A percentile compares a stretch with the other conserved stretches of the same genome.
Evolutionary conservation across 371 early-diverging fungal species (phyloP).

Genomic region (Chytridiales sp.): DNA sequence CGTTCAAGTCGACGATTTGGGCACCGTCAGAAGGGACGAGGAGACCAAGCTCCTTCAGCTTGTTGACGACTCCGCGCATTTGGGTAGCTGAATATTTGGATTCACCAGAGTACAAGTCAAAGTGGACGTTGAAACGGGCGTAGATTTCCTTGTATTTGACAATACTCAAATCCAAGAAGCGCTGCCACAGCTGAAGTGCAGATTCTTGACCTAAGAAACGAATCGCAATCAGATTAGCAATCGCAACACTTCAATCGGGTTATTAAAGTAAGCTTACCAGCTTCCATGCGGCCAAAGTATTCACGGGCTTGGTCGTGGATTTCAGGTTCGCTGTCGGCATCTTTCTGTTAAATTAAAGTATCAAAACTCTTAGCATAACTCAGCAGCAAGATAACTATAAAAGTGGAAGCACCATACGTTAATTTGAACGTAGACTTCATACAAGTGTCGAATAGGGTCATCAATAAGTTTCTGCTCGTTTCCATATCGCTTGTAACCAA

Average conservation of each 20-base stretch:
- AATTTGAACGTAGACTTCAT: constrained; percentile 93
- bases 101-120: constrained; percentile 99
- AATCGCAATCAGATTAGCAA: no score
- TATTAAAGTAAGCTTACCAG: constrained; percentile 59
- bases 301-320: constrained; percentile 75
- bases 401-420: constrained; percentile 56
- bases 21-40: constrained; percentile 84
- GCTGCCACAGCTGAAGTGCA: constrained; percentile 85
- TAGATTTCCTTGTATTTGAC: constrained; percentile 94
- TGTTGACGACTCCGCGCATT: constrained; percentile 74
- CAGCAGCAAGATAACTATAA: background rate
- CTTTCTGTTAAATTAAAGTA: constrained; percentile 13
- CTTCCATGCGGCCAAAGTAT: constrained; percentile 98
- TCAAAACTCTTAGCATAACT: constrained; percentile 2
- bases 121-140: constrained; percentile 88
- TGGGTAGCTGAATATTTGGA: constrained; percentile 81
- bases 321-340: constrained; percentile 22
- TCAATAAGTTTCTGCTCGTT: constrained; percentile 69
- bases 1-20: constrained; percentile 78
- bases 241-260: no score
- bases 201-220: no score
- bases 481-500: constrained; percentile 90
- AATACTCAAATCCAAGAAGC: constrained; percentile 93
- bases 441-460: constrained; percentile 95
- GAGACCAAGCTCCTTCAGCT: constrained; percentile 69